Evolutionary conservation across 2,329 filamentous ascomycete genomes (phyloP).

Genomic region (Mycosphaerelloides madeirae): DNA sequence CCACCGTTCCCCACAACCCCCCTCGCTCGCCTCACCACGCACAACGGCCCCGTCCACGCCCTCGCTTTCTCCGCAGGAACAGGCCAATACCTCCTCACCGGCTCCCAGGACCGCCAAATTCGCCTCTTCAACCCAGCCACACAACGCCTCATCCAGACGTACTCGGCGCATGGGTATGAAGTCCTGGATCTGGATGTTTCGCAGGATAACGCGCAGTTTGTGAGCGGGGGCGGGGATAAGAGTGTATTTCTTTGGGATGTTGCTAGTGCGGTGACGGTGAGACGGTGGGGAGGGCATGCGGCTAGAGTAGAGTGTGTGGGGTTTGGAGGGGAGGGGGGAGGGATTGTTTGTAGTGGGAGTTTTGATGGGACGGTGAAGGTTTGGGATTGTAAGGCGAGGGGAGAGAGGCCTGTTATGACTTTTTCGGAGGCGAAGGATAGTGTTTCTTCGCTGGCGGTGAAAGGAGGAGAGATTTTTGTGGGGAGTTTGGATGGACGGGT

Average conservation of each 20-base stretch:
- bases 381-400: constrained; percentile 62
- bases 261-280: constrained; percentile 67
- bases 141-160: constrained; percentile 70
- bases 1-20: constrained; percentile 23
- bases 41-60: constrained; percentile 40
- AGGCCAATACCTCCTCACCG: constrained; percentile 66
- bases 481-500: constrained; percentile 83
- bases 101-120: constrained; percentile 77
- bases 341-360: constrained; percentile 66
- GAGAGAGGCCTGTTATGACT: constrained; percentile 64
- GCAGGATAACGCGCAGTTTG: constrained; percentile 76
- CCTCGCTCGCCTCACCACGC: constrained; percentile 29
- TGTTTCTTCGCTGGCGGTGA: constrained; percentile 46
- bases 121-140: constrained; percentile 73
- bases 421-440: constrained; percentile 69
- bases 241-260: constrained; percentile 95
- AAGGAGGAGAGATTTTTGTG: constrained; percentile 55
- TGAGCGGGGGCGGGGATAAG: constrained; percentile 84
- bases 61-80: constrained; percentile 47
- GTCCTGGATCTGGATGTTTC: constrained; percentile 74
- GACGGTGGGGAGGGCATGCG: constrained; percentile 62
- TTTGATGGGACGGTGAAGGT: constrained; percentile 72
- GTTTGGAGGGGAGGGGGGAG: constrained; percentile 72
- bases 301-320: constrained; percentile 73
- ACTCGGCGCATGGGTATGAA: constrained; percentile 85